These are phyloP conservation scores for Isoetes engelmannii DNA, from an alignment of 83 land plant genomes.

Conservation along the genomic window DNA sequence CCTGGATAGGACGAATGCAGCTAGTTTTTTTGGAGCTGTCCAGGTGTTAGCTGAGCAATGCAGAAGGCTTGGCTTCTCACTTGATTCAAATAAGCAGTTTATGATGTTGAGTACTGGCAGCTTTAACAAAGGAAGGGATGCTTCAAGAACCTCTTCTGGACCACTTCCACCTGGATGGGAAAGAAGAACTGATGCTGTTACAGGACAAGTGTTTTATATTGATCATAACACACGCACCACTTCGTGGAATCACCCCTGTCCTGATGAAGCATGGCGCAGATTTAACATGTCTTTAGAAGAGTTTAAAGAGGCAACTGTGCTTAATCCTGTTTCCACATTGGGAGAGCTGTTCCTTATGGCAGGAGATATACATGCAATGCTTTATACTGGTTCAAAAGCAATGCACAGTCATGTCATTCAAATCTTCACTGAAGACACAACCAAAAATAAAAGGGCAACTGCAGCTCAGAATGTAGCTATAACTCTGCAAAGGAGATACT, in stretches of 20 bases:
- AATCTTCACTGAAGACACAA: conserved; percentile 77
- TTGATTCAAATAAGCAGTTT: conserved; percentile 51
- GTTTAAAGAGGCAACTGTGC: conserved; percentile 74
- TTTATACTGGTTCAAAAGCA: conserved; percentile 87
- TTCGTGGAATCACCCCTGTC: conserved; percentile 91
- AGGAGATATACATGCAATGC: conserved; percentile 97
- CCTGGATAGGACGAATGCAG: conserved; percentile 95
- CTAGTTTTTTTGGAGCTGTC: conserved; percentile 88
- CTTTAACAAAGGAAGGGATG: not conserved
- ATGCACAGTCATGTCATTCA: conserved; percentile 97
- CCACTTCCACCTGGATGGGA: conserved; percentile 99
- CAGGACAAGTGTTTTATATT: conserved; percentile 82
- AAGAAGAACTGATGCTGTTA: conserved; percentile 80
- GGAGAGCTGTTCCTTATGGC: conserved; percentile 79
- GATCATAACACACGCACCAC: conserved; percentile 92
- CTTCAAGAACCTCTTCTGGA: conserved; percentile 49
- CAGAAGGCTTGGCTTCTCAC: conserved; percentile 61
- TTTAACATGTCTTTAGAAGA: conserved; percentile 83
- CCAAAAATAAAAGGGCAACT: conserved; percentile 71
- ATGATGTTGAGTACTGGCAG: conserved; percentile 12
- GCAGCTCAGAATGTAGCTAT: conserved; percentile 88
- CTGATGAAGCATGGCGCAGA: conserved; percentile 92
- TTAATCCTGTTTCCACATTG: conserved; percentile 59
- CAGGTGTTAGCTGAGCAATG: conserved; percentile 95
- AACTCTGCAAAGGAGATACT: conserved; percentile 81